Evolutionary conservation across 345 rosid species (phyloP), one percentile per base, ranked within the genome.

Genomic region (Populus alba): DNA sequence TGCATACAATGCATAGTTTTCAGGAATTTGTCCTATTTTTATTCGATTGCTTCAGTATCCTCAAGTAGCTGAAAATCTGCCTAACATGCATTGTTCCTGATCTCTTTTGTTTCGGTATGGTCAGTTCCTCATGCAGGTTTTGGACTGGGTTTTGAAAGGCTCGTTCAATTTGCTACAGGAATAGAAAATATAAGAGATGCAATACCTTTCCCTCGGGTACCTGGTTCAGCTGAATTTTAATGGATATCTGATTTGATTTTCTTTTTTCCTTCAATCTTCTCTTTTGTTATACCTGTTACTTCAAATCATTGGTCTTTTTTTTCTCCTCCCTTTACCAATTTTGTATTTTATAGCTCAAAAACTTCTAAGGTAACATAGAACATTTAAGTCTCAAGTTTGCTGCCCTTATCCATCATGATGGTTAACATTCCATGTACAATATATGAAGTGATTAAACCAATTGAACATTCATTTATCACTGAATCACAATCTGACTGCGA

Each of bases 41-140:
- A 3, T 43, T 43, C 47, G 4, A 11, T 43, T 43, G 15, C 47
- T 43, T 43, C 47, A 43, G 3, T 43, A 2, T 43, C 47, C 3
- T 41, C 47, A 43, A 43, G 47, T 13, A 43, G 47, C 4, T 43
- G 47, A 43, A 43, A 43, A 43, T 11, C 47, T 43, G 47, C 47
- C 12, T 3, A 10, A 43, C 47, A 43, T 43, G 15, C 47, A 43
- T 43, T 41, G 33, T 17, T 37, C 47, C 47, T 51, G 31, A 37
- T 35, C 63, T 8, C 7, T 38, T 57, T 57, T 11, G 62, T 67
- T 78, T 57, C 27, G 71, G 8, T 18, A 31, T 59, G 72, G n/a
- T 61, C 89, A 96, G 99, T 96, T 90, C 97, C 99, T 78, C 99
- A 96, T 80, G 94, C 99, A 25, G 99, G 99, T 12, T 96, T 92